phyloP scores from a whole-genome alignment of 495 filamentous ascomycete genomes.

The Neurospora sp. region DNA sequence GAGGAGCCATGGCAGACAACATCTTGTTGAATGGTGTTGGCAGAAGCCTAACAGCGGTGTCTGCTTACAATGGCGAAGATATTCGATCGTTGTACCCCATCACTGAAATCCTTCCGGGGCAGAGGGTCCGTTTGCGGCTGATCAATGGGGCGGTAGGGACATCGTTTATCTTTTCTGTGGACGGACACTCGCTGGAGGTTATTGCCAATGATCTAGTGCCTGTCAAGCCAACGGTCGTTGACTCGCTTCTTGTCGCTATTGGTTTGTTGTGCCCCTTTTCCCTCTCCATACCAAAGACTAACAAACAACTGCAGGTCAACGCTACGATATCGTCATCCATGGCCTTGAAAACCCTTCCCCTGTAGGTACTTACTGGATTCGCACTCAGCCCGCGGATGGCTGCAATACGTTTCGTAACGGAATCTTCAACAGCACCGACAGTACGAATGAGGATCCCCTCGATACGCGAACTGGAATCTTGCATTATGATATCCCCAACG shows the following conservation, averaged over 20 bases:
- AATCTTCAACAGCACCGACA: conserved; percentile 1
- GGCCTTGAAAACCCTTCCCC: conserved; percentile 32
- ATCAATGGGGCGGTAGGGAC: not conserved
- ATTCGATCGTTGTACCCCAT: not conserved
- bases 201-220: not conserved
- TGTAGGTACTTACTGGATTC: conserved; percentile 44
- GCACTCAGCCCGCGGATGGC: conserved; percentile 8
- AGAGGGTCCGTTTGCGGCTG: not conserved
- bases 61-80: not conserved
- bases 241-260: conserved; percentile 44
- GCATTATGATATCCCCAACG: conserved; percentile 13
- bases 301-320: conserved; percentile 26
- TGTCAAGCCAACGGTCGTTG: conserved; percentile 7
- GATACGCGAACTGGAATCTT: conserved; percentile 19
- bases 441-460: not conserved
- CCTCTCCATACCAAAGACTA: not conserved
- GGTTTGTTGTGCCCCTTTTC: conserved; percentile 17
- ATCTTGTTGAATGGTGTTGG: conserved; percentile 25
- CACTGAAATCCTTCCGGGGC: not conserved
- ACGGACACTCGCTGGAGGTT: not conserved
- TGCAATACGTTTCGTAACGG: not conserved
- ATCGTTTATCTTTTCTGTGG: not conserved
- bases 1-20: conserved; percentile 12
- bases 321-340: conserved; percentile 54
- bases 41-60: not conserved